Conservation (phyloP, 139 green algal genomes). For the Coccomyxa sp. region DNA sequence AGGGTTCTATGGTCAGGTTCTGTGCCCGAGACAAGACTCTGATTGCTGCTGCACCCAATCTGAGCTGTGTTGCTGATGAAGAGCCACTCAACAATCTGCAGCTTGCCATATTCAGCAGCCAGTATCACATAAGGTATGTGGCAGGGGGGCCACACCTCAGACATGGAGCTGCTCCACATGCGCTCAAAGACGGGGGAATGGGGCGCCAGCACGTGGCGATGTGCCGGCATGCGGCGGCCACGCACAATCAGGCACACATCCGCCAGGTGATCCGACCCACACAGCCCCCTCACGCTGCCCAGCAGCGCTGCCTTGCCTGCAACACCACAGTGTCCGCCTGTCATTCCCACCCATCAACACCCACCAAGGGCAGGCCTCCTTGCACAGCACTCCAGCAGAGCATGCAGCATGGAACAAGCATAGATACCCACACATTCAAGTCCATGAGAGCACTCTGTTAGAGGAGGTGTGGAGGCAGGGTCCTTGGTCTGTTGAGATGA, state of each 20-base stretch:
- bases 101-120: background rate
- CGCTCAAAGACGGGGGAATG: slow-evolving; percentile 32
- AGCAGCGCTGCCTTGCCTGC: slow-evolving; percentile 26
- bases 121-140: background rate
- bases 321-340: background rate
- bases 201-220: slow-evolving; percentile 28
- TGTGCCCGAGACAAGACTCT: background rate
- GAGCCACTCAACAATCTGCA: background rate
- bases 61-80: background rate
- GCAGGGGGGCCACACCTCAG: background rate
- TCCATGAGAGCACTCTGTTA: no score
- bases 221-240: slow-evolving; percentile 15
- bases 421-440: background rate
- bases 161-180: slow-evolving; percentile 28
- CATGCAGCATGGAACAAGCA: background rate
- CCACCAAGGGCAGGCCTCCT: background rate
- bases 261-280: slow-evolving; percentile 15
- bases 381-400: background rate
- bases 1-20: background rate
- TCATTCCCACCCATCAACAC: background rate
- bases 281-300: slow-evolving; percentile 19
- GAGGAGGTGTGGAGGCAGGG: background rate
- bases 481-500: background rate
- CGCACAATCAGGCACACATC: slow-evolving; percentile 25
- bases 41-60: no score